Evolutionary conservation across 192 early-diverging fungal species (phyloP).

Genomic region (Borealophlyctis nickersoniae): DNA sequence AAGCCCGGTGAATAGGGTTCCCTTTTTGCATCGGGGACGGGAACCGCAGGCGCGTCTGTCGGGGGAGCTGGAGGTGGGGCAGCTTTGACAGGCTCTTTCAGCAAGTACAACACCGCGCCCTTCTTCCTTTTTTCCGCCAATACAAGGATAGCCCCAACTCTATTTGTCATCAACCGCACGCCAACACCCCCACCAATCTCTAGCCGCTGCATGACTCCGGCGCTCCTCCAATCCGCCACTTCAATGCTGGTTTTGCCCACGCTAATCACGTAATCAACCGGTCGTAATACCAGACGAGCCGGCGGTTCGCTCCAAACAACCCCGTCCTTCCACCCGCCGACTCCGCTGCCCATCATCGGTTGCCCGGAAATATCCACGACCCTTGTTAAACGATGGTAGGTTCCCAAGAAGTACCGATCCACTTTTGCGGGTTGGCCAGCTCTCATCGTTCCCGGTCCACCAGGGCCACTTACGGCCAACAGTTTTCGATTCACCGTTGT

Average conservation of each 20-base stretch:
- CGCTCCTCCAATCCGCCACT: conserved; percentile 52
- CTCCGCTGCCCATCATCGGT: conserved; percentile 54
- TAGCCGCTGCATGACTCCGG: conserved; percentile 38
- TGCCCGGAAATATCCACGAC: conserved; percentile 46
- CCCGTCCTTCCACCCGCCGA: conserved; percentile 56
- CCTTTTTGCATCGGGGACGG: too few relatives aligned
- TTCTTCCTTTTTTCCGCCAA: conserved; percentile 38
- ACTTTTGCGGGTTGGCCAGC: conserved; percentile 14
- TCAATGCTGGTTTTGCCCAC: conserved; percentile 42
- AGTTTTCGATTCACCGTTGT: conserved; percentile 57
- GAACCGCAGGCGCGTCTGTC: too few relatives aligned
- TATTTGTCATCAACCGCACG: conserved; percentile 27
- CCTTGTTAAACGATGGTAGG: conserved; percentile 45
- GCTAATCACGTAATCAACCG: conserved; percentile 44
- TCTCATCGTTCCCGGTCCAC: too few relatives aligned
- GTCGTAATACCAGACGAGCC: conserved; percentile 38
- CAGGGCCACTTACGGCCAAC: conserved; percentile 39
- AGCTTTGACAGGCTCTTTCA: too few relatives aligned
- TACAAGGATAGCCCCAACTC: conserved; percentile 28
- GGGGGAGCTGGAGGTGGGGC: too few relatives aligned
- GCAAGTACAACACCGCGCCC: conserved; percentile 32
- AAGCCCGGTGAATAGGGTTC: too few relatives aligned
- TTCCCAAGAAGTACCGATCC: conserved; percentile 54
- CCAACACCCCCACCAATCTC: conserved; percentile 26
- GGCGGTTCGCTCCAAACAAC: conserved; percentile 53